Evolutionary conservation across 768 basidiomycete genomes (phyloP).

Genomic region (Leccinum barrowsii): DNA sequence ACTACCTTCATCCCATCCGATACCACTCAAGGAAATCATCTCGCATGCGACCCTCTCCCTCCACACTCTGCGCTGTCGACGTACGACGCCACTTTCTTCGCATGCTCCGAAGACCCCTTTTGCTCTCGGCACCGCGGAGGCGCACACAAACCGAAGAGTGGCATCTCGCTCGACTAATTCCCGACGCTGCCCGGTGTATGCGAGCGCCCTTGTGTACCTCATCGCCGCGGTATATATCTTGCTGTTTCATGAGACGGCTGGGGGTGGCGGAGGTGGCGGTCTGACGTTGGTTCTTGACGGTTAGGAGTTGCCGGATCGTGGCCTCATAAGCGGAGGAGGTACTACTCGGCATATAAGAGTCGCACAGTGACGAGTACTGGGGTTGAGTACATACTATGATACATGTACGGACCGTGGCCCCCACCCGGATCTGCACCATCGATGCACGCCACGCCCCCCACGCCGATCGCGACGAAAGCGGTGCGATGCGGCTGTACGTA

Average conservation of each 20-base stretch:
- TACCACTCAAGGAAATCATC: slow-evolving; percentile 28
- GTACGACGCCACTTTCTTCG: slow-evolving; percentile 79
- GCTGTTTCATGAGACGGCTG: slow-evolving; percentile 47
- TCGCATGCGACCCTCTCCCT: slow-evolving; percentile 57
- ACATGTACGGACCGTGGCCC: no score
- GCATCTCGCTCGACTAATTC: slow-evolving; percentile 51
- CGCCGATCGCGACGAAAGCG: no score
- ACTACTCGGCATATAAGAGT: no score
- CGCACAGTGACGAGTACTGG: no score
- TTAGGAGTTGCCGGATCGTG: no score
- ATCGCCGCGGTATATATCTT: slow-evolving; percentile 63
- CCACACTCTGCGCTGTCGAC: slow-evolving; percentile 54
- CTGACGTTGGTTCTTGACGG: slow-evolving; percentile 15
- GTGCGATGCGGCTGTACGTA: no score
- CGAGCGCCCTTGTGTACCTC: slow-evolving; percentile 63
- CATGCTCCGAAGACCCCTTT: slow-evolving; percentile 52
- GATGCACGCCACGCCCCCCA: no score
- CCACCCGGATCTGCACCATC: no score
- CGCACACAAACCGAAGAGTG: slow-evolving; percentile 48
- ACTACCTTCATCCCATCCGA: no score
- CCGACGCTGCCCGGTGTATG: slow-evolving; percentile 66
- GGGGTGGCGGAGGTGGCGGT: slow-evolving; percentile 16
- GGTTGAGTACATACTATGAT: no score
- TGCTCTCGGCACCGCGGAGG: slow-evolving; percentile 30
- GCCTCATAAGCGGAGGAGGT: no score